Base-by-base conservation (phyloP, 2,329 filamentous ascomycete species). In the Pseudocercospora cruenta region DNA sequence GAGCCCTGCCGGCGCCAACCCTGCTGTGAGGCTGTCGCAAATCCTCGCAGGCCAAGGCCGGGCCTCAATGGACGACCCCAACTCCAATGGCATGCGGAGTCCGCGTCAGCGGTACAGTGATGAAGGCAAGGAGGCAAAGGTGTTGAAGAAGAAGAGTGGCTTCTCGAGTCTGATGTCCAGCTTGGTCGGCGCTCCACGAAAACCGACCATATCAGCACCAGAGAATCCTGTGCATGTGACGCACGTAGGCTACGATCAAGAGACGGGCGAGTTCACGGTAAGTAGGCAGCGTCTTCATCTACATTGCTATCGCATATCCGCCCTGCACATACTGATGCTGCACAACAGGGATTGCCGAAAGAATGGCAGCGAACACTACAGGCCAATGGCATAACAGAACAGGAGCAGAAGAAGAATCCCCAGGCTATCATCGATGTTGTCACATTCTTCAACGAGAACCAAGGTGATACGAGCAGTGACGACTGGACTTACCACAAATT, bases 181-280 rank as follows among this genome's bases (percentile, higher is more conserved):
- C 77, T 83, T 89, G 76, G 89, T 96, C 66, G 91, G 92, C 71
- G 94, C 93, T 39, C 93, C 92, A 61, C 92, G 94, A 80, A 92
- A 93, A 70, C 93, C 95, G 55, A 88, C 94, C 79, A 99, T 99
- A 74, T 98, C 95, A n/a, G 92, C 93, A 43, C 95, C 95, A 62
- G 94, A 97, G 80, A 98, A 99, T 75, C 95, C 95, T 58, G 93
- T 98, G 67, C 95, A 98, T 81, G 92, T 99, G 74, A 98, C 94
- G 64, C 95, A 99, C 80, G 95, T 99, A 71, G 94, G 94, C 73
- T 97, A 97, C 79, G 94, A 99, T 80, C 96, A 95, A 81, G 87
- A 92, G 75, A 98, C 95, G 3, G 95, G 95, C 71, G 92, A 97
- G 81, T 99, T 97, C 79, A 98, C 94, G 65, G 93, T 96, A 85